Evolutionary conservation across 441 rosid genomes (phyloP).

Genomic region (Jatropha multifida): DNA sequence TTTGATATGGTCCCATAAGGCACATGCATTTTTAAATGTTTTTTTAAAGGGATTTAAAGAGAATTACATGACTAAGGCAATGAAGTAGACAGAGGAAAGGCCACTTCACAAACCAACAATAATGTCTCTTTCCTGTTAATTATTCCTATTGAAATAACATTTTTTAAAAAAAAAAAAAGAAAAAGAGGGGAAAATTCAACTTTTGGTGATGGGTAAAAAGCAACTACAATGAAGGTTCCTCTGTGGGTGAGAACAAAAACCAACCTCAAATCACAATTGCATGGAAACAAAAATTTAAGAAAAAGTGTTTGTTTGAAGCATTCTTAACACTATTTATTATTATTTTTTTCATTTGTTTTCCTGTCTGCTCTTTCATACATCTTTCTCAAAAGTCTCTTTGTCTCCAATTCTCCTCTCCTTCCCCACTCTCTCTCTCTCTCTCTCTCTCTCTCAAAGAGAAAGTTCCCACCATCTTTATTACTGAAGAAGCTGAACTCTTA

Average conservation of each 20-base stretch:
- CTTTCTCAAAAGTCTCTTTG: background rate
- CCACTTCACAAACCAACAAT: conserved; percentile 27
- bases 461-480: background rate
- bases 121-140: conserved; percentile 17
- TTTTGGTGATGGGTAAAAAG: conserved; percentile 13
- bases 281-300: conserved; percentile 20
- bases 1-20: conserved; percentile 20
- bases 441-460: background rate
- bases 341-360: background rate
- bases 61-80: conserved; percentile 18
- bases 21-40: background rate
- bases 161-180: background rate
- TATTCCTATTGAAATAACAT: background rate
- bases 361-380: background rate
- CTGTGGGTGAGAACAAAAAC: conserved; percentile 12
- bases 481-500: background rate
- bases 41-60: background rate
- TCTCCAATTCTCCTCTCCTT: too few species aligned
- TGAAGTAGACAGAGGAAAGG: conserved; percentile 39
- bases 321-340: conserved; percentile 1
- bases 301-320: conserved; percentile 31
- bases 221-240: conserved; percentile 28
- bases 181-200: background rate
- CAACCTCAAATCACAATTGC: conserved; percentile 19
- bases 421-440: background rate